A percentile compares a stretch with the other conserved stretches of the same genome.
phyloP scores from a whole-genome alignment of 805 yeast genomes.

The Crinitomyces ghanaensis region DNA sequence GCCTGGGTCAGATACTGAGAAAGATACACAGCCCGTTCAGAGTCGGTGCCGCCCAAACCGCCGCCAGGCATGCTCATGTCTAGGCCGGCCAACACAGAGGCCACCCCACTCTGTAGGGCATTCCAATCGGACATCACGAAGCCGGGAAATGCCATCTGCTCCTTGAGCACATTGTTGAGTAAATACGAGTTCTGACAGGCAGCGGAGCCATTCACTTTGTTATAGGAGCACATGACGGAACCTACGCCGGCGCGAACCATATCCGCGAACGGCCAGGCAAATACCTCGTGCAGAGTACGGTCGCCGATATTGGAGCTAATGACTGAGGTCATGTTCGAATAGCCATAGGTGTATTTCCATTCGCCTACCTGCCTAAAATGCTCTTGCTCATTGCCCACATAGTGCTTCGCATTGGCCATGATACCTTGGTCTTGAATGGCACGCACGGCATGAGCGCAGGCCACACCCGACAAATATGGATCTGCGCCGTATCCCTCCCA shows the following conservation, averaged over 20 bases:
- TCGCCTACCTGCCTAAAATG: conserved; percentile 44
- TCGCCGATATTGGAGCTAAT: conserved; percentile 48
- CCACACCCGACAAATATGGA: conserved; percentile 48
- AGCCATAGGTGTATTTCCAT: conserved; percentile 34
- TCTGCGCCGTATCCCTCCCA: conserved; percentile 58
- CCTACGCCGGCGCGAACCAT: conserved; percentile 50
- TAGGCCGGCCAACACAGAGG: conserved; percentile 44
- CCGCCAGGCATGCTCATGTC: conserved; percentile 64
- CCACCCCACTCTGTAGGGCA: conserved; percentile 48
- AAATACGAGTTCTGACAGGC: conserved; percentile 50
- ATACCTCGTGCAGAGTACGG: conserved; percentile 49
- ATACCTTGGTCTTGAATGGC: conserved; percentile 52
- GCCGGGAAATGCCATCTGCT: conserved; percentile 55
- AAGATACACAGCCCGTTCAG: conserved; percentile 28
- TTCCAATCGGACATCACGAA: conserved; percentile 60
- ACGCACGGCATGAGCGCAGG: conserved; percentile 39
- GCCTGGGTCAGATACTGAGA: conserved; percentile 47
- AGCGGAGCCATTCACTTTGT: conserved; percentile 43
- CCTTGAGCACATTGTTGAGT: conserved; percentile 44
- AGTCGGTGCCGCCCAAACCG: conserved; percentile 21
- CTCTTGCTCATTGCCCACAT: conserved; percentile 54
- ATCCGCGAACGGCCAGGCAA: conserved; percentile 58
- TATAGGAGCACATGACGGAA: conserved; percentile 51
- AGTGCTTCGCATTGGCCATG: conserved; percentile 44
- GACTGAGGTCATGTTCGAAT: conserved; percentile 32